Evolutionary conservation across 169 alveolate genomes (phyloP).

Genomic region (Theileria equi): DNA sequence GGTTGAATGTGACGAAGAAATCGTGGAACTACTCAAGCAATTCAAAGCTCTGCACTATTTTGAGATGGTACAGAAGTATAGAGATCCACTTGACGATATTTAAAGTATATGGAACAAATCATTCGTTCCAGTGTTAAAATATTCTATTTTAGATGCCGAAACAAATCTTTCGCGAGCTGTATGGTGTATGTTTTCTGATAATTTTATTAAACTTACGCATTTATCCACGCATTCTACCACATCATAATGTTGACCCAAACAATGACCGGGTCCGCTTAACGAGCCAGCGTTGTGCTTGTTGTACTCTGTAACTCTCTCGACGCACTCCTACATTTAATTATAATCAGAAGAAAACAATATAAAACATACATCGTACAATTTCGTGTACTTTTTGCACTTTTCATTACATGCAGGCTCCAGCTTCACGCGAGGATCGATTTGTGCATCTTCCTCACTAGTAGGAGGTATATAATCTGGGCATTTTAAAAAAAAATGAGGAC

Average conservation of each 20-base stretch:
- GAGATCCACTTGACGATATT: constrained; percentile 61
- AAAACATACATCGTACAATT: constrained; percentile 53
- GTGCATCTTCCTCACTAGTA: constrained; percentile 63
- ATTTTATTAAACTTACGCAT: constrained; percentile 35
- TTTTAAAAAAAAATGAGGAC: constrained; percentile 42
- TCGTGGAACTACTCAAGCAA: constrained; percentile 44
- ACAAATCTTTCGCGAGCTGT: constrained; percentile 62
- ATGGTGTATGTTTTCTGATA: background rate
- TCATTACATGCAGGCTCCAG: constrained; percentile 56
- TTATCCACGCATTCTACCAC: constrained; percentile 55
- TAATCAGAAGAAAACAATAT: background rate
- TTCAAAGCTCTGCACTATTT: constrained; percentile 59
- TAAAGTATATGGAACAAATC: background rate
- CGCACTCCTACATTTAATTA: constrained; percentile 43
- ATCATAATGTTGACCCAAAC: constrained; percentile 67
- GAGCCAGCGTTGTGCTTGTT: constrained; percentile 28
- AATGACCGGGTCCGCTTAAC: constrained; percentile 49
- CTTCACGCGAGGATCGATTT: constrained; percentile 53
- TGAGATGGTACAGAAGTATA: constrained; percentile 60
- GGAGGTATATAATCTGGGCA: constrained; percentile 65
- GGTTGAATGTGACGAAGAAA: constrained; percentile 60
- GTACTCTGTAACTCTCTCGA: constrained; percentile 42
- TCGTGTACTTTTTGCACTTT: constrained; percentile 56
- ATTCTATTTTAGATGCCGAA: constrained; percentile 41
- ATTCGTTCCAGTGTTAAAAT: background rate